Percentiles rank a stretch among this genome's conserved stretches.
Conservation (phyloP, 2,329 filamentous ascomycete genomes). For the Herpotrichia juniperi region DNA sequence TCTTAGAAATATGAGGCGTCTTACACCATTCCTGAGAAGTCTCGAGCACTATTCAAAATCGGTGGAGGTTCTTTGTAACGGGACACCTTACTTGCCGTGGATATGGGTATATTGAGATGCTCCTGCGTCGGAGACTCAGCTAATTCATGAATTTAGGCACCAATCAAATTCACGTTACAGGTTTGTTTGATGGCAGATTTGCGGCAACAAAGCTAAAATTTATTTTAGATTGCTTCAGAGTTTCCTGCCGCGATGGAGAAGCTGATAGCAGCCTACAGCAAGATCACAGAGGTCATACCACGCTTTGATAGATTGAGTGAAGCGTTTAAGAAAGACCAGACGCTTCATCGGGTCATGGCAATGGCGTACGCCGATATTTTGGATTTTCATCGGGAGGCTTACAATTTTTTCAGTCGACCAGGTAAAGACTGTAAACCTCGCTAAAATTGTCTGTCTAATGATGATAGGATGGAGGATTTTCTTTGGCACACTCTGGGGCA, state of each 20-base stretch:
- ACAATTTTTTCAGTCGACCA: slow-evolving; percentile 50
- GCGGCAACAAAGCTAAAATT: neutral
- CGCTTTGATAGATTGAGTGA: slow-evolving; percentile 44
- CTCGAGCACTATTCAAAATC: slow-evolving; percentile 51
- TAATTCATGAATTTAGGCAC: too few species aligned
- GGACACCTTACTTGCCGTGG: slow-evolving; percentile 54
- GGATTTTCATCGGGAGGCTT: slow-evolving; percentile 53
- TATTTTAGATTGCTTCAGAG: slow-evolving; percentile 30
- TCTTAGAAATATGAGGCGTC: slow-evolving; percentile 52
- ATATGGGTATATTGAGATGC: slow-evolving; percentile 38
- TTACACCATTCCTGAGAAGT: slow-evolving; percentile 50
- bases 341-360: slow-evolving; percentile 50
- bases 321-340: slow-evolving; percentile 31
- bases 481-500: slow-evolving; percentile 29
- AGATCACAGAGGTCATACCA: slow-evolving; percentile 47
- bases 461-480: slow-evolving; percentile 28
- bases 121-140: neutral
- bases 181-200: too few species aligned
- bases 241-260: slow-evolving; percentile 51
- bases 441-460: neutral
- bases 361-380: slow-evolving; percentile 56
- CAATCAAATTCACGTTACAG: too few species aligned
- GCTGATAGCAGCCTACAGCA: slow-evolving; percentile 35
- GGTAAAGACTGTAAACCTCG: slow-evolving; percentile 25
- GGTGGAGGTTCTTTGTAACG: slow-evolving; percentile 54